Evolutionary conservation across 139 green algal species (phyloP).

Genomic region (Trebouxia sp.): DNA sequence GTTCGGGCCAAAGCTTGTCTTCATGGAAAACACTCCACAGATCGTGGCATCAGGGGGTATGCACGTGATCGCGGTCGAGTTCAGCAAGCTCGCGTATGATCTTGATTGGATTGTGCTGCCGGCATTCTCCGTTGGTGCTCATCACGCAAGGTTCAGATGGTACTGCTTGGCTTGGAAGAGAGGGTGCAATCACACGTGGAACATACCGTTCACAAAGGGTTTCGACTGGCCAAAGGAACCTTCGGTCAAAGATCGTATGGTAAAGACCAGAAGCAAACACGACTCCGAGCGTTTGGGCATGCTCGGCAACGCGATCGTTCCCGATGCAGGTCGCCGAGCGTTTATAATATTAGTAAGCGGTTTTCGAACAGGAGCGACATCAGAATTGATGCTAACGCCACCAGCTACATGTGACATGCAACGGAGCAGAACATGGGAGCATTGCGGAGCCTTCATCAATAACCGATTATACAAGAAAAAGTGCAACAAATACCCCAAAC

Average conservation of each 20-base stretch:
- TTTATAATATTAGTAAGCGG: slow-evolving; percentile 29
- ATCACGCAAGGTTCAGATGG: slow-evolving; percentile 29
- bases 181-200: slow-evolving; percentile 26
- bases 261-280: slow-evolving; percentile 30
- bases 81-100: slow-evolving; percentile 26
- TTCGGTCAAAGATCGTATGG: slow-evolving; percentile 26
- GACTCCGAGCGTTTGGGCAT: slow-evolving; percentile 27
- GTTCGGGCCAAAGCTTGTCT: slow-evolving; percentile 21
- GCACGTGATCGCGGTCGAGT: slow-evolving; percentile 18
- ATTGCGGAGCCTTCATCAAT: slow-evolving; percentile 16
- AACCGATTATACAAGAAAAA: slow-evolving; percentile 22
- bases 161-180: slow-evolving; percentile 28
- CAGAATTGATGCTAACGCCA: slow-evolving; percentile 26
- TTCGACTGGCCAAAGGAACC: slow-evolving; percentile 27
- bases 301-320: slow-evolving; percentile 26
- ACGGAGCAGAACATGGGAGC: slow-evolving; percentile 7
- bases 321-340: slow-evolving; percentile 23
- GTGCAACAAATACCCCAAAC: slow-evolving; percentile 19
- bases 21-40: slow-evolving; percentile 27
- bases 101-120: slow-evolving; percentile 29
- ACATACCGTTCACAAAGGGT: slow-evolving; percentile 26
- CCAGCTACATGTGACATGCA: slow-evolving; percentile 21
- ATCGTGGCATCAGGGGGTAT: slow-evolving; percentile 25
- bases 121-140: slow-evolving; percentile 24
- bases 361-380: slow-evolving; percentile 29